Evolutionary conservation across 192 early-diverging fungal genomes (phyloP).

Genomic region (Geranomyces variabilis): DNA sequence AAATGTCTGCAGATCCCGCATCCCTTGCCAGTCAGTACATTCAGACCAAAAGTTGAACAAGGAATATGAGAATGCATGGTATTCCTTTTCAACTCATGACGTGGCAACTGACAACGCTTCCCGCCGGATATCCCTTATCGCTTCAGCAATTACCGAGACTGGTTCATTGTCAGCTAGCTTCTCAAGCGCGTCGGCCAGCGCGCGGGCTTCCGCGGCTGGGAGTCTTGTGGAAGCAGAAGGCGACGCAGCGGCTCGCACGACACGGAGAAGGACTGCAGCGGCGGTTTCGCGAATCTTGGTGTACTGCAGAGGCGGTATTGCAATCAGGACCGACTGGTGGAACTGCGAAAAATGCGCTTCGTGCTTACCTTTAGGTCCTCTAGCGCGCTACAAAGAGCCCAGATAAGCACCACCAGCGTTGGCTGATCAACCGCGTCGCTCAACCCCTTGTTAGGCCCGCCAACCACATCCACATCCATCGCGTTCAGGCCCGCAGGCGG

Average conservation of each 20-base stretch:
- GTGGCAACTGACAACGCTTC: not conserved
- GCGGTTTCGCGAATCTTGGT: conserved; percentile 42
- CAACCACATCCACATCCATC: not conserved
- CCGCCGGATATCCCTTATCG: not conserved
- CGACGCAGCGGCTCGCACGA: not conserved
- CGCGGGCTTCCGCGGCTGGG: not conserved
- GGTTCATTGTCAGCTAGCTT: conserved; percentile 1
- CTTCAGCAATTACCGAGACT: not conserved
- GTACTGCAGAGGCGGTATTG: conserved; percentile 30
- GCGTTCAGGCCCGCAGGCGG: not conserved
- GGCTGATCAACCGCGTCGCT: not conserved
- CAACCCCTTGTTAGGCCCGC: not conserved
- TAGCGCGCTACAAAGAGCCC: conserved; percentile 12
- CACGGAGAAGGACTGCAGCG: conserved; percentile 16
- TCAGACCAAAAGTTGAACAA: too few relatives aligned
- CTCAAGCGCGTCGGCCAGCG: not conserved
- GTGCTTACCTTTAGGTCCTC: conserved; percentile 41
- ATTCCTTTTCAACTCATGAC: too few relatives aligned
- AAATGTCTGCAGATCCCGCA: too few relatives aligned
- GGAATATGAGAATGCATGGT: too few relatives aligned
- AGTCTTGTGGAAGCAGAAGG: not conserved
- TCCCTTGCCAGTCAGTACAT: too few relatives aligned
- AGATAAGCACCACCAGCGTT: conserved; percentile 3
- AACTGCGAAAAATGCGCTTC: too few relatives aligned
- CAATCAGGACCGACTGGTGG: not conserved